Conservation (phyloP, 495 filamentous ascomycete species). For the Lichenothelia convexa region DNA sequence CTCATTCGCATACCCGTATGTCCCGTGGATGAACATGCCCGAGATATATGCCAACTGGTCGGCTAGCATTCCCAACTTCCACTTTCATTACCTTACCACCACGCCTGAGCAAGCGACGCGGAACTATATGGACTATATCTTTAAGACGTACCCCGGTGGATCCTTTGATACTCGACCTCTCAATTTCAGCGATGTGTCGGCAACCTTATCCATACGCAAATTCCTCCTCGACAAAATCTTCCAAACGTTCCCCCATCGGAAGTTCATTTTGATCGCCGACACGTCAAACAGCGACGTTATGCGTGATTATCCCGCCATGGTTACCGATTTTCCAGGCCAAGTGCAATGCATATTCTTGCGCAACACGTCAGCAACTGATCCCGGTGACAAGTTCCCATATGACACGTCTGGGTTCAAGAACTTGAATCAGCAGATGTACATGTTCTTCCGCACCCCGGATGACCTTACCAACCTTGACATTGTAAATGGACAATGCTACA, state of each 20-base stretch:
- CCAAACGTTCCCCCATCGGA: conserved; percentile 52
- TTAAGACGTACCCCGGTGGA: conserved; percentile 48
- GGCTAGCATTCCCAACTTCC: conserved; percentile 35
- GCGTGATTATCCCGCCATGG: conserved; percentile 52
- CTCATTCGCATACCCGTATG: conserved; percentile 53
- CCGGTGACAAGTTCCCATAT: conserved; percentile 45
- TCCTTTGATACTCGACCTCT: conserved; percentile 61
- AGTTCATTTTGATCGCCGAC: conserved; percentile 60
- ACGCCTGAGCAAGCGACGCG: conserved; percentile 64
- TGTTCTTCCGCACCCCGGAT: conserved; percentile 60
- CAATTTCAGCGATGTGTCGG: conserved; percentile 56
- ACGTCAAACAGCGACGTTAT: conserved; percentile 65
- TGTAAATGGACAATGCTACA: conserved; percentile 48
- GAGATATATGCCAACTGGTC: conserved; percentile 53
- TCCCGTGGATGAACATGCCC: conserved; percentile 63
- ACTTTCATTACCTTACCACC: conserved; percentile 74
- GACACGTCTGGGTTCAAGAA: conserved; percentile 51
- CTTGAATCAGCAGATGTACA: conserved; percentile 43
- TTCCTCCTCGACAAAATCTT: conserved; percentile 52
- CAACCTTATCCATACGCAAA: conserved; percentile 50
- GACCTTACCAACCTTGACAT: conserved; percentile 52
- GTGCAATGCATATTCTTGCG: conserved; percentile 65
- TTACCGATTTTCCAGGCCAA: conserved; percentile 41
- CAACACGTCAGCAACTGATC: conserved; percentile 53
- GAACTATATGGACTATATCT: conserved; percentile 69